Evolutionary conservation across 352 stramenopile species (phyloP).

Genomic region (Aphanomyces astaci): DNA sequence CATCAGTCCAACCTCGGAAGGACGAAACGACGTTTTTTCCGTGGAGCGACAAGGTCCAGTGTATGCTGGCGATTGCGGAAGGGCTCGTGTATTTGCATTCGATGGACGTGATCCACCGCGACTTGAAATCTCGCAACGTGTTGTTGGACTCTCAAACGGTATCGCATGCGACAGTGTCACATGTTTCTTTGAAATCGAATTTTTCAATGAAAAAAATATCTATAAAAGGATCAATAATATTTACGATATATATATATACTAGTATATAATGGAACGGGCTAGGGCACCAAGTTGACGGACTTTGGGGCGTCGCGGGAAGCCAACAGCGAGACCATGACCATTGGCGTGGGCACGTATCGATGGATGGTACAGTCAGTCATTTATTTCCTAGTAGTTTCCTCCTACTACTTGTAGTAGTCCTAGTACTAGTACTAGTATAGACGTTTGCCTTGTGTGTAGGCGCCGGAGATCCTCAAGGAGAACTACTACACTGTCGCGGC

Average conservation of each 20-base stretch:
- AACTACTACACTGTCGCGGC: conserved; percentile 1
- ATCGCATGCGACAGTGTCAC: background rate
- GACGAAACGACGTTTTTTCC: background rate
- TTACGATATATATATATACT: background rate
- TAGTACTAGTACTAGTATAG: no score
- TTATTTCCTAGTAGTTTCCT: no score
- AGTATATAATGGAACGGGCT: no score
- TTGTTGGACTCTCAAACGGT: conserved; percentile 25
- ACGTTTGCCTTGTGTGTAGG: no score
- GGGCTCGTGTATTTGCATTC: conserved; percentile 3
- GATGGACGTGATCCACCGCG: conserved; percentile 31
- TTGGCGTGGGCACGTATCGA: conserved; percentile 11
- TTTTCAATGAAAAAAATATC: no score
- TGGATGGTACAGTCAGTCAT: background rate
- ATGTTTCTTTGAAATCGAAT: background rate
- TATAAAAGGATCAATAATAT: no score
- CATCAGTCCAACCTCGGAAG: background rate
- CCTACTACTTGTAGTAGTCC: no score
- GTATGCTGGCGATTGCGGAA: background rate
- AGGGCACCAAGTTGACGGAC: background rate
- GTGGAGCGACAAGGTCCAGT: background rate
- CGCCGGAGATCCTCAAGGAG: conserved; percentile 4
- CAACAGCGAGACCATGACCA: conserved; percentile 7
- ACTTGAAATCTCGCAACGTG: conserved; percentile 42
- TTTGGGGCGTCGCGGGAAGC: conserved; percentile 3